Percentiles rank a stretch among this genome's conserved stretches.
These are phyloP conservation scores for Serendipita vermifera DNA, from an alignment of 768 basidiomycete genomes.

Conservation along the genomic window DNA sequence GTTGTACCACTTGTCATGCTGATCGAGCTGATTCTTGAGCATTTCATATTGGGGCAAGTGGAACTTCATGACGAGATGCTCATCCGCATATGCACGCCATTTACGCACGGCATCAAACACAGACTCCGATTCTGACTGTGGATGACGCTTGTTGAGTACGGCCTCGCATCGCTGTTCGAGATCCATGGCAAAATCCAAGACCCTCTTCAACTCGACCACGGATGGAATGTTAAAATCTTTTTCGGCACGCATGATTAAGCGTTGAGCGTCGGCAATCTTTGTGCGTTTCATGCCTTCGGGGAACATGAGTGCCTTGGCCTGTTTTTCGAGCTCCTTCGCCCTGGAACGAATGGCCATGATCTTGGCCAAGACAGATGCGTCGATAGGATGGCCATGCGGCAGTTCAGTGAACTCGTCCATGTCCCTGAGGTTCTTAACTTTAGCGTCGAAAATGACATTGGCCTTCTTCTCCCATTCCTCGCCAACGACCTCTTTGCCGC, in stretches of 20 bases:
- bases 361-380: conserved; percentile 49
- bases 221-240: conserved; percentile 63
- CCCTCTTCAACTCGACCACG: conserved; percentile 50
- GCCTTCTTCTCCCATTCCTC: conserved; percentile 67
- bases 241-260: conserved; percentile 56
- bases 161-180: conserved; percentile 64
- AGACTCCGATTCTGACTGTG: conserved; percentile 42
- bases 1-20: conserved; percentile 59
- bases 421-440: conserved; percentile 34
- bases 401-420: conserved; percentile 58
- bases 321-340: conserved; percentile 68
- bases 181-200: conserved; percentile 64
- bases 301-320: conserved; percentile 56
- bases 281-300: conserved; percentile 45
- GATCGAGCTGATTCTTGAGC: conserved; percentile 50
- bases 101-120: conserved; percentile 58
- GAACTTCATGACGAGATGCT: conserved; percentile 58
- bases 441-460: conserved; percentile 22
- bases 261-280: conserved; percentile 52
- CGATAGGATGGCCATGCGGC: conserved; percentile 56
- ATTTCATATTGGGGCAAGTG: conserved; percentile 58
- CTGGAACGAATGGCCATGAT: conserved; percentile 51
- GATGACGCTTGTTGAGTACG: conserved; percentile 52
- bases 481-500: conserved; percentile 52
- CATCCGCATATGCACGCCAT: conserved; percentile 60